Conservation (phyloP, 768 basidiomycete genomes). For the Tulasnella sp. region DNA sequence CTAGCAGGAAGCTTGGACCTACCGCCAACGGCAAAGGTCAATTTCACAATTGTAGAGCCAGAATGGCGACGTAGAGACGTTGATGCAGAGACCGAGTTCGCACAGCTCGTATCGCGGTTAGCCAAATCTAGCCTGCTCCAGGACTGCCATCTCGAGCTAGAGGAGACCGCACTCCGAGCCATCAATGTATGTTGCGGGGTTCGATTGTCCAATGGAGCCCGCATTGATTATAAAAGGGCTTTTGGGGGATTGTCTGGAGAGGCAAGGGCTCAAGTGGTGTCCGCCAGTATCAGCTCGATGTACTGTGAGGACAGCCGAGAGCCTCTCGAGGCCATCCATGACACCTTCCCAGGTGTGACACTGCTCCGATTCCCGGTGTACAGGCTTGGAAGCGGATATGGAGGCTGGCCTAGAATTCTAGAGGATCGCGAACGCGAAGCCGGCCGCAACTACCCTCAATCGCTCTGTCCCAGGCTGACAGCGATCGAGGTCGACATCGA, state of each 20-base stretch:
- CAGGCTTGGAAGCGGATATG: not conserved
- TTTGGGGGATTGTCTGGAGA: not conserved
- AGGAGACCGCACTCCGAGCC: not conserved
- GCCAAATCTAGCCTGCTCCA: not conserved
- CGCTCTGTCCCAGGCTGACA: not conserved
- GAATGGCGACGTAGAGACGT: not conserved
- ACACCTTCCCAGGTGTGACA: not conserved
- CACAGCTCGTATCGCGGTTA: not conserved
- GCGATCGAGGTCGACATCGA: not conserved
- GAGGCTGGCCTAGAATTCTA: not conserved
- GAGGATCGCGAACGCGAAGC: not conserved
- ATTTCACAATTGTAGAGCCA: not conserved
- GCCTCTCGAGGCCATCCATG: not conserved
- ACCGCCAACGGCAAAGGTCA: not conserved
- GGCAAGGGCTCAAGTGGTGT: not conserved
- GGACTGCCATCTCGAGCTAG: not conserved
- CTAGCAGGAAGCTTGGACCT: not conserved
- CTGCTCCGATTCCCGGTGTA: not conserved
- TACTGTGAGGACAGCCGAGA: not conserved
- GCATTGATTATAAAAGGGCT: not conserved
- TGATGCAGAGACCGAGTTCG: not conserved
- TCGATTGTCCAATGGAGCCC: not conserved
- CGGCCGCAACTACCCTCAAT: not conserved
- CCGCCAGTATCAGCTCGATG: not conserved
- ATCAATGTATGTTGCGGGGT: not conserved